These are phyloP conservation scores for Trichothecium sympodiale DNA, from an alignment of 2,329 filamentous ascomycete species.

Conservation along the genomic window DNA sequence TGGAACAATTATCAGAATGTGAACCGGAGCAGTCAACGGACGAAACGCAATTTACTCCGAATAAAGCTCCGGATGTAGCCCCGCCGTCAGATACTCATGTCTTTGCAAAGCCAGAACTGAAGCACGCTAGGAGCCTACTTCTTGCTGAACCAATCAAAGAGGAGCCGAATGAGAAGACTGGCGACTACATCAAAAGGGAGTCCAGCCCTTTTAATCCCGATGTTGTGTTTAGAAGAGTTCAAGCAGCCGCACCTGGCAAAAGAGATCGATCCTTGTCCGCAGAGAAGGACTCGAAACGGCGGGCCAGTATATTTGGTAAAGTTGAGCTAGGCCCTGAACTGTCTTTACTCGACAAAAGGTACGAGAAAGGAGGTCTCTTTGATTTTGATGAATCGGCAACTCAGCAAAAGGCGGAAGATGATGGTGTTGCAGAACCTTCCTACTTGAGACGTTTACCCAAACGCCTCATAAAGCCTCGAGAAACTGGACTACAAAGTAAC, in stretches of 20 bases:
- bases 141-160: constrained; percentile 28
- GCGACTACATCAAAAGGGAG: constrained; percentile 32
- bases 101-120: constrained; percentile 49
- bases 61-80: constrained; percentile 2
- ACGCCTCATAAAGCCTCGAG: constrained; percentile 22
- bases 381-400: constrained; percentile 22
- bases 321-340: constrained; percentile 42
- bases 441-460: constrained; percentile 38
- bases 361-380: constrained; percentile 44
- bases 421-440: constrained; percentile 31
- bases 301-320: constrained; percentile 40
- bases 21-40: neutral
- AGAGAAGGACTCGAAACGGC: constrained; percentile 16
- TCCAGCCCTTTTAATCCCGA: constrained; percentile 47
- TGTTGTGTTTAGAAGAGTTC: constrained; percentile 47
- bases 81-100: constrained; percentile 19
- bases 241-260: constrained; percentile 28
- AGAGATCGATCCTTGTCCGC: constrained; percentile 9
- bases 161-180: constrained; percentile 16
- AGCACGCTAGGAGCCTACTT: constrained; percentile 39
- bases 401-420: neutral
- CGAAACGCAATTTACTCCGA: constrained; percentile 3
- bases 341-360: constrained; percentile 45
- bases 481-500: constrained; percentile 9
- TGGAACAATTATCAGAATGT: neutral